Evolutionary conservation across 148 eudicot species (phyloP), one percentile per base, ranked within the genome.

Genomic region (Camellia sinensis): DNA sequence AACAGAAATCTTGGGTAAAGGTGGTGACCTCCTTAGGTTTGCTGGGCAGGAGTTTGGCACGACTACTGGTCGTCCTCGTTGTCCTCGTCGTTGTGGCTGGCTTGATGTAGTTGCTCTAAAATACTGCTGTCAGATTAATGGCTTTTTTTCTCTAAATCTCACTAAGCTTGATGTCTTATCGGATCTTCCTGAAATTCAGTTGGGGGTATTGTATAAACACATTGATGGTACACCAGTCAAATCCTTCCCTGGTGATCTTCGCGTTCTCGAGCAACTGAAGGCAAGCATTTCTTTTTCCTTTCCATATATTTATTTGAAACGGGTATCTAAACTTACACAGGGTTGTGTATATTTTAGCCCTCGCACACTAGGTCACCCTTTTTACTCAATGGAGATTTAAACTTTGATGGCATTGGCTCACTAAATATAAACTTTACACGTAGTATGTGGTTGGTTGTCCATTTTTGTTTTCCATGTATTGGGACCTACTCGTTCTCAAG

Each of bases 51-150:
- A 96, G 82, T 96, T 95, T 78, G 99, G 99, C 68, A 96, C 97
- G 7, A 91, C 92, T 3, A 93, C 99, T 56, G 99, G 98, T 3
- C 97, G 97, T 84, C 99, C 98, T 68, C 99, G 98, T 3, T 95
- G 97, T 84, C 99, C 98, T 68, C 99, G 99, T 82, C 95, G 98
- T 45, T 96, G 99, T 86, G 98, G 98, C 75, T 96, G 99, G 99
- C 99, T 96, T 76, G 99, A 96, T 80, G 69, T 96, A 44, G 98
- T 96, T 82, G 99, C 97, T 41, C 77, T 96, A 4, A 93, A 89
- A 78, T 93, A 78, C 71, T 82, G 95, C 82, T 93, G 95, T 77
- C 91, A 88, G 82, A 96, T 96, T 53, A 96, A 96, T 84, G 99
- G 98, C 22, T 92, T 96, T 86, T 92, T 98, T 11, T 87, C 98